phyloP scores from a whole-genome alignment of 192 early-diverging fungal species.

The Coemansia reversa region DNA sequence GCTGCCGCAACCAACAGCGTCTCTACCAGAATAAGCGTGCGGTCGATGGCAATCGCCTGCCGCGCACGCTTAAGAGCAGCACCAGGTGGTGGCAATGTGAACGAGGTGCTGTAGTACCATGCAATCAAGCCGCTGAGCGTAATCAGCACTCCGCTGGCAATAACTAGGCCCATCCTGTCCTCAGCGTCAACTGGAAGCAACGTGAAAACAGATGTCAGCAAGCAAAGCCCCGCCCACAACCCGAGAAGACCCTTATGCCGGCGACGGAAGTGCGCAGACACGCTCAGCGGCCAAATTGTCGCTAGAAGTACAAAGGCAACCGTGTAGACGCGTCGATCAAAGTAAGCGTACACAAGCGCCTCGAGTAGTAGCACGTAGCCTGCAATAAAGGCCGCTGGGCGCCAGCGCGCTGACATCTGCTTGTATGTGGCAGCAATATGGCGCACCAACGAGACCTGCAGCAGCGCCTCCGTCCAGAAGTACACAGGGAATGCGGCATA shows the following conservation, averaged over 20 bases:
- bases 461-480: conserved; percentile 74
- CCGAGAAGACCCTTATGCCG: conserved; percentile 55
- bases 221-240: conserved; percentile 67
- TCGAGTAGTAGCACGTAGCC: conserved; percentile 72
- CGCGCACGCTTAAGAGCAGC: conserved; percentile 21
- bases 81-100: conserved; percentile 41
- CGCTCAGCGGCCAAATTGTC: conserved; percentile 62
- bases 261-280: conserved; percentile 55
- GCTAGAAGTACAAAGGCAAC: conserved; percentile 64
- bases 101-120: conserved; percentile 37
- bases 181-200: conserved; percentile 85
- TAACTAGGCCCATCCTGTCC: conserved; percentile 67
- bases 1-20: conserved; percentile 45
- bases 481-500: conserved; percentile 83
- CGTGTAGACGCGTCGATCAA: conserved; percentile 63
- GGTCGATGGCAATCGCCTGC: conserved; percentile 30
- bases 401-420: conserved; percentile 31
- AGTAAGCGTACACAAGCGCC: conserved; percentile 84
- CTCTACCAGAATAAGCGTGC: conserved; percentile 36
- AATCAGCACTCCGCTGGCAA: conserved; percentile 41
- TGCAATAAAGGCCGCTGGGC: conserved; percentile 36
- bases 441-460: conserved; percentile 35
- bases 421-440: conserved; percentile 30
- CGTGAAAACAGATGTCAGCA: conserved; percentile 79
- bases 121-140: conserved; percentile 46